Conservation (phyloP, 139 green algal species). For the Micractinium sp. region DNA sequence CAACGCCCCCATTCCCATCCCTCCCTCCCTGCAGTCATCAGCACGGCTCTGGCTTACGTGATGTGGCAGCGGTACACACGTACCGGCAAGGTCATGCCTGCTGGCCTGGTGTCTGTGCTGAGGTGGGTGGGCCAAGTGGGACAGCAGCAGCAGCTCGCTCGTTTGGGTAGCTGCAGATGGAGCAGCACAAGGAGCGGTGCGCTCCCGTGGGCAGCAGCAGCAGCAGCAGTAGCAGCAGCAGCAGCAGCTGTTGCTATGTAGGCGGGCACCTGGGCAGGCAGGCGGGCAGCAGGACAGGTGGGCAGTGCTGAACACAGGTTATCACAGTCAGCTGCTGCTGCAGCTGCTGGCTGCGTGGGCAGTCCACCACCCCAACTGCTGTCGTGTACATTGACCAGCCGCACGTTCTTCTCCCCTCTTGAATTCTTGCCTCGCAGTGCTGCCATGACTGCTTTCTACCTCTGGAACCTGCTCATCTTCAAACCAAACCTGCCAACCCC, state of each 20-base stretch:
- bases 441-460: constrained; percentile 13
- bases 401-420: no score
- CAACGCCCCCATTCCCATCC: not conserved
- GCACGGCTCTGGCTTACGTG: constrained; percentile 2
- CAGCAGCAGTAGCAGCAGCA: no score
- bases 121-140: not conserved
- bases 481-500: constrained; percentile 27
- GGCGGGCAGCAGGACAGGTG: not conserved
- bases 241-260: no score
- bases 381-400: not conserved
- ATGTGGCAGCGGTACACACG: constrained; percentile 34
- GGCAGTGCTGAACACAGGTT: not conserved
- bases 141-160: not conserved
- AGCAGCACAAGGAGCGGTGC: not conserved
- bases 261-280: no score
- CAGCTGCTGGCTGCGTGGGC: not conserved
- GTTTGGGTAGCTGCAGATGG: not conserved
- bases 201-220: no score
- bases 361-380: not conserved
- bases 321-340: not conserved
- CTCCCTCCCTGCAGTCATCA: constrained; percentile 15
- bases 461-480: constrained; percentile 33
- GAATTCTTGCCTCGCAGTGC: not conserved
- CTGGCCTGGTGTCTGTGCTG: constrained; percentile 12
- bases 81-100: constrained; percentile 32